Evolutionary conservation across 345 rosid species (phyloP), one percentile per base, ranked within the genome.

Genomic region (Linum trigynum): DNA sequence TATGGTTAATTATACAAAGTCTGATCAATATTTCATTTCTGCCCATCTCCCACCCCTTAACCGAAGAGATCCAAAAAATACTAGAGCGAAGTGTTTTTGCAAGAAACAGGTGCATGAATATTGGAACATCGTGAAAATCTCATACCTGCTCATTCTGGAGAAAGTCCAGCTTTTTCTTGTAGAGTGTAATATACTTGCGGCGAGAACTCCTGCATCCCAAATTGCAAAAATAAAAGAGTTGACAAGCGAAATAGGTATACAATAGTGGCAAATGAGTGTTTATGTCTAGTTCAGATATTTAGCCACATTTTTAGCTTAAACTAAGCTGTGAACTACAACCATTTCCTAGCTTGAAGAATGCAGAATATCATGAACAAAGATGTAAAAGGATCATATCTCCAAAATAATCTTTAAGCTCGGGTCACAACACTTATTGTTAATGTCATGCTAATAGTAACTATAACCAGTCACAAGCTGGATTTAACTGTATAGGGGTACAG

Each of bases 61-160:
- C 32, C 32, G 32, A 23, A 23, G 32, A 23, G 32, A 23, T 23
- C 32, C 32, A 23, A 23, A 23, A 23, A 16, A 36, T 8, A 16
- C 17, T 17, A 16, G 60, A 12, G 16, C 23, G 0, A 57, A 57
- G 10, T 45, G 51, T 45, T 45, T 2, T 45, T 7, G 10, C 0
- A 57, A 10, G 17, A 57, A 17, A 17, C 9, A 57, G 38, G 6
- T 7, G 5, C 9, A 17, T 17, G 36, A 16, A 16, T 0, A 56
- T 10, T 56, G 51, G 51, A 45, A 45, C 3, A 36, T 36, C 9
- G 11, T 36, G 17, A 65, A 62, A 36, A 69, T 56, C 57, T 70
- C 32, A 23, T 75, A 83, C 98, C 92, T 79, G 89, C 53, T 87
- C 98, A 69, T 74, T 79, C 67, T 69, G 82, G 71, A 92, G 95